A percentile compares a stretch with the other conserved stretches of the same genome.
Conservation (phyloP, 2,329 filamentous ascomycete genomes). For the Beauveria medogensis region DNA sequence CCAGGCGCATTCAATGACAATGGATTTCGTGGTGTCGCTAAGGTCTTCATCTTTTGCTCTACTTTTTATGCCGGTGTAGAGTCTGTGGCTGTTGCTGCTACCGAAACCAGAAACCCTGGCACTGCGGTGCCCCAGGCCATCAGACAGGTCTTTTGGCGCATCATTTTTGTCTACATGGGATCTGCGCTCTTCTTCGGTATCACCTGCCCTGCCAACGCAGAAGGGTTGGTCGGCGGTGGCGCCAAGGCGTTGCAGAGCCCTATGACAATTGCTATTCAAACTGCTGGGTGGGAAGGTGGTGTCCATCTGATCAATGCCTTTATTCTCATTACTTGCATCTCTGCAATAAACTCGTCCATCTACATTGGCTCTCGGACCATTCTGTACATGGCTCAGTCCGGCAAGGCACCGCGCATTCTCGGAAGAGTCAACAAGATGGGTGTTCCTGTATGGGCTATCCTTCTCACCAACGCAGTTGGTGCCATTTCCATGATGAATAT, state of each 20-base stretch:
- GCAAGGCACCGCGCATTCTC: conserved; percentile 62
- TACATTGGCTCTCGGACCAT: conserved; percentile 71
- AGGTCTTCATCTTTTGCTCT: conserved; percentile 61
- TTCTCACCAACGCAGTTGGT: conserved; percentile 64
- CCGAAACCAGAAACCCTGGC: conserved; percentile 51
- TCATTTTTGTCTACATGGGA: conserved; percentile 58
- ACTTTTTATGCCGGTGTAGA: conserved; percentile 64
- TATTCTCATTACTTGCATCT: conserved; percentile 65
- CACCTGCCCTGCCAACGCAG: conserved; percentile 61
- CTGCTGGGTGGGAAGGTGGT: conserved; percentile 63
- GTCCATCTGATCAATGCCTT: conserved; percentile 73
- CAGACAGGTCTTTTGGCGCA: conserved; percentile 53
- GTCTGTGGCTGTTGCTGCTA: conserved; percentile 54
- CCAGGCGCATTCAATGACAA: conserved; percentile 60
- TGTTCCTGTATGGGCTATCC: conserved; percentile 51
- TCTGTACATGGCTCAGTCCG: conserved; percentile 65
- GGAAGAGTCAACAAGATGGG: conserved; percentile 60
- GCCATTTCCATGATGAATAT: conserved; percentile 69
- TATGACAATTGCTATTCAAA: conserved; percentile 67
- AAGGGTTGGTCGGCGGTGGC: conserved; percentile 36
- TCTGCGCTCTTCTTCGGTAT: conserved; percentile 68
- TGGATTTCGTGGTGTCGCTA: conserved; percentile 58
- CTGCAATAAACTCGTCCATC: conserved; percentile 65
- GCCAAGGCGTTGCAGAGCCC: conserved; percentile 61
- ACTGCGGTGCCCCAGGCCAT: conserved; percentile 50